These are phyloP conservation scores for Dalechampia spathulata DNA, from an alignment of 441 rosid genomes.

Conservation along the genomic window DNA sequence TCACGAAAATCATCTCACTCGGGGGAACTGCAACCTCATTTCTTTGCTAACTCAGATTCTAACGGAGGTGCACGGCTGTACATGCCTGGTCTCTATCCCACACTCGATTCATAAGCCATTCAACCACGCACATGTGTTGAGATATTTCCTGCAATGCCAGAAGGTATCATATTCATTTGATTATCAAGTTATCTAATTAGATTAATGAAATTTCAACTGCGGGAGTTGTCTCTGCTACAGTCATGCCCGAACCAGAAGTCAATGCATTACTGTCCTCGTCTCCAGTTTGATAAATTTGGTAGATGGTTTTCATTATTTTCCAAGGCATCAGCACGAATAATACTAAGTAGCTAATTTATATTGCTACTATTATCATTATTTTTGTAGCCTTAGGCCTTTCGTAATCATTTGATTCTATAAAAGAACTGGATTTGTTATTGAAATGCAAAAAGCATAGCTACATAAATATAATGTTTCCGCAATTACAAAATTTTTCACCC, in stretches of 20 bases:
- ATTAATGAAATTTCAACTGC: too few species aligned
- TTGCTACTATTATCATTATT: too few species aligned
- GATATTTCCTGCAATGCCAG: too few species aligned
- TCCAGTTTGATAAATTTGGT: slow-evolving; percentile 6
- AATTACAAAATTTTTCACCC: too few species aligned
- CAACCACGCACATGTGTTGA: slow-evolving; percentile 7
- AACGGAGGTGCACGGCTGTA: slow-evolving; percentile 43
- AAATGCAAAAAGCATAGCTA: too few species aligned
- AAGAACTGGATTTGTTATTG: too few species aligned
- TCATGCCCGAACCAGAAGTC: slow-evolving; percentile 8
- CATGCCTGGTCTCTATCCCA: slow-evolving; percentile 40
- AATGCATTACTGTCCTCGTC: too few species aligned
- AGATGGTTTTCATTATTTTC: slow-evolving; percentile 17
- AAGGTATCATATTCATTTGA: slow-evolving; percentile 12
- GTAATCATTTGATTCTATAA: too few species aligned
- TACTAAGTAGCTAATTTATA: slow-evolving; percentile 18
- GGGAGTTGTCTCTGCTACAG: too few species aligned
- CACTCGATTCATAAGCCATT: slow-evolving; percentile 29
- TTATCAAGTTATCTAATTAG: slow-evolving; percentile 10
- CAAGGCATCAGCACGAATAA: slow-evolving; percentile 22
- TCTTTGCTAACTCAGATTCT: slow-evolving; percentile 35
- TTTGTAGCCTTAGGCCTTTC: too few species aligned
- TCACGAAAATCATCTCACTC: slow-evolving; percentile 61
- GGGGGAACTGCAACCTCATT: slow-evolving; percentile 49
- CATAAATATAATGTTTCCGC: too few species aligned